Evolutionary conservation across 129 eudicot genomes (phyloP).

Genomic region (Tagetes erecta): DNA sequence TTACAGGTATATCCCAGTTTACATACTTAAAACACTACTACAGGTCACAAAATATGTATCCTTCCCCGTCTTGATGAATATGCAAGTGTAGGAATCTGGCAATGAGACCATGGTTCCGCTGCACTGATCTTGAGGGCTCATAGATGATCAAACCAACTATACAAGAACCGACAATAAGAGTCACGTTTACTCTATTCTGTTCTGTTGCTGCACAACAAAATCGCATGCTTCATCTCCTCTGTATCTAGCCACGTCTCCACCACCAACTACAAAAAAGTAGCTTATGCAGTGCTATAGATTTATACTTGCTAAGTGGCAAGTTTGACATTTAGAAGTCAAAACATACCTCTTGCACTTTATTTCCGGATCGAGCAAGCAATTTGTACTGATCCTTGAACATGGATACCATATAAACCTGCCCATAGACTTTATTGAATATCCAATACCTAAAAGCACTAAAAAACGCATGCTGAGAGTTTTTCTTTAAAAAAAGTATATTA

Average conservation of each 20-base stretch:
- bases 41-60: constrained; percentile 16
- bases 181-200: constrained; percentile 39
- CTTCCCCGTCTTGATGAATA: constrained; percentile 3
- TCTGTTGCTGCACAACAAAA: constrained; percentile 60
- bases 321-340: constrained; percentile 17
- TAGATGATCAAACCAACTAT: constrained; percentile 17
- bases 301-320: constrained; percentile 2
- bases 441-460: neutral
- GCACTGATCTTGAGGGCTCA: neutral
- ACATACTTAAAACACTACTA: constrained; percentile 20
- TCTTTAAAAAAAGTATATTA: constrained; percentile 11
- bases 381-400: constrained; percentile 84
- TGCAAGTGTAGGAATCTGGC: constrained; percentile 13
- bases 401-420: constrained; percentile 91
- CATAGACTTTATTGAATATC: neutral
- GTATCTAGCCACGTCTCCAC: constrained; percentile 63
- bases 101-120: constrained; percentile 22
- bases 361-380: constrained; percentile 88
- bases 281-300: neutral
- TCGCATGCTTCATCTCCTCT: constrained; percentile 79
- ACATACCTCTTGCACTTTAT: constrained; percentile 81
- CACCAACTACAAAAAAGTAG: constrained; percentile 53
- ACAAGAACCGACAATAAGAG: neutral
- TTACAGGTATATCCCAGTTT: constrained; percentile 9
- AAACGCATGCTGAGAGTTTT: constrained; percentile 4